Evolutionary conservation across 2,329 filamentous ascomycete species (phyloP), one percentile per base, ranked within the genome.

Genomic region (Intubia oerlemansii): DNA sequence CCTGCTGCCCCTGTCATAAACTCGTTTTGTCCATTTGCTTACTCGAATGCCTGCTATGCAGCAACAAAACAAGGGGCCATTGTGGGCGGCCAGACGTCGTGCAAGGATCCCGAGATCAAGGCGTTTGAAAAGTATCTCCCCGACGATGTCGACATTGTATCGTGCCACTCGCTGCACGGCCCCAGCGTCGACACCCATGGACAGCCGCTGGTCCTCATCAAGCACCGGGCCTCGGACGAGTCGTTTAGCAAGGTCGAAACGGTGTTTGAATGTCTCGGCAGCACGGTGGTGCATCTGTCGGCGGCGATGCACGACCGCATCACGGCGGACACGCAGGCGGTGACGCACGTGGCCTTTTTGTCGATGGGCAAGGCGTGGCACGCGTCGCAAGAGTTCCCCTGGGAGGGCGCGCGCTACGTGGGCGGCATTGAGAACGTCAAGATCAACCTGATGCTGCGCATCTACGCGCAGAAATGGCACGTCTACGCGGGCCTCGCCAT

Each of bases 381-480:
- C 40, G 84, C 84, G 18, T 90, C 90, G 49, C 67, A 74, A 33
- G 81, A 98, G 48, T 98, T 95, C 43, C 88, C 90, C 0, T 98
- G 88, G 88, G 85, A 95, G 43, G 71, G 85, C 26, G 70, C 73
- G n/a, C 81, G 88, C 37, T 98, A 95, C 51, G 70, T 93, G 4
- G 88, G 88, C 33, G 90, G 88, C 29, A 91, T 98, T 43, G 88
- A 98, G 52, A 98, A 98, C 49, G 85, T 95, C 42, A 98, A 98
- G 56, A 92, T 95, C 57, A 98, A 98, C 54, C 72, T 95, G 40
- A 95, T 82, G 40, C 59, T 98, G 39, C 82, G 88, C 41, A 95
- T 98, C 54, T 98, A 95, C 56, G 74, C 76, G 34, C 91, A 93
- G 51, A 98, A 95, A 52, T 98, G 90, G 90, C 90, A 98, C 56